Conservation (phyloP, 2,329 filamentous ascomycete genomes). For the Didymella segeticola region DNA sequence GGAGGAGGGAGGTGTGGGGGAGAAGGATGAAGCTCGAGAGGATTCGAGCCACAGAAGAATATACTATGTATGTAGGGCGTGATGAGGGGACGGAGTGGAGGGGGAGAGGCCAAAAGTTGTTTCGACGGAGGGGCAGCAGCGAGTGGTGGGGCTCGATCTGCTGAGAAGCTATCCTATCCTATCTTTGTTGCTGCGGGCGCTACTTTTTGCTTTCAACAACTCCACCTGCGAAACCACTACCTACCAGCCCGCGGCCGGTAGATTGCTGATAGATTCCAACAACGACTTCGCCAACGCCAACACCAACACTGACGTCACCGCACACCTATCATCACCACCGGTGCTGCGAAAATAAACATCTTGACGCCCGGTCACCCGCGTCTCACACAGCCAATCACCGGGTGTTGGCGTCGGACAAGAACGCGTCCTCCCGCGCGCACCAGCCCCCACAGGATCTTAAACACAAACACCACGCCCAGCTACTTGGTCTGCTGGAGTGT, state of each 20-base stretch:
- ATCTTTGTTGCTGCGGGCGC: slow-evolving; percentile 36
- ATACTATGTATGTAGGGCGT: slow-evolving; percentile 1
- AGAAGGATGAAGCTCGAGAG: slow-evolving; percentile 5
- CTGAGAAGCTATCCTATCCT: not conserved
- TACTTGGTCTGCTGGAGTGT: slow-evolving; percentile 13
- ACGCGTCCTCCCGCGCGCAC: slow-evolving; percentile 24
- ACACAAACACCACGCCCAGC: slow-evolving; percentile 29
- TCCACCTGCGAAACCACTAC: slow-evolving; percentile 25
- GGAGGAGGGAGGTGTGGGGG: too few relatives aligned
- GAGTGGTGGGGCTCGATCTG: slow-evolving; percentile 36
- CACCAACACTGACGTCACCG: slow-evolving; percentile 23
- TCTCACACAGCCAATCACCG: slow-evolving; percentile 28
- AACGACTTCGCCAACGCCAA: too few relatives aligned
- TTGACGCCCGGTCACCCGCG: slow-evolving; percentile 6
- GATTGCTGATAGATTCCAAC: too few relatives aligned
- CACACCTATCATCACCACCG: slow-evolving; percentile 18
- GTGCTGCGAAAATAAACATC: slow-evolving; percentile 8
- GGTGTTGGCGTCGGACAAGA: slow-evolving; percentile 20
- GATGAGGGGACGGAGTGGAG: too few relatives aligned
- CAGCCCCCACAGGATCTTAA: too few relatives aligned
- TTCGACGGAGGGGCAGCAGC: slow-evolving; percentile 23
- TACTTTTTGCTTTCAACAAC: slow-evolving; percentile 27
- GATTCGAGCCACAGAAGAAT: slow-evolving; percentile 3
- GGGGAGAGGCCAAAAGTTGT: slow-evolving; percentile 6
- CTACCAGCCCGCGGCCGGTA: slow-evolving; percentile 24